Evolutionary conservation across 2,329 filamentous ascomycete genomes (phyloP), one percentile per base, ranked within the genome.

Genomic region (Colletotrichum siamense): DNA sequence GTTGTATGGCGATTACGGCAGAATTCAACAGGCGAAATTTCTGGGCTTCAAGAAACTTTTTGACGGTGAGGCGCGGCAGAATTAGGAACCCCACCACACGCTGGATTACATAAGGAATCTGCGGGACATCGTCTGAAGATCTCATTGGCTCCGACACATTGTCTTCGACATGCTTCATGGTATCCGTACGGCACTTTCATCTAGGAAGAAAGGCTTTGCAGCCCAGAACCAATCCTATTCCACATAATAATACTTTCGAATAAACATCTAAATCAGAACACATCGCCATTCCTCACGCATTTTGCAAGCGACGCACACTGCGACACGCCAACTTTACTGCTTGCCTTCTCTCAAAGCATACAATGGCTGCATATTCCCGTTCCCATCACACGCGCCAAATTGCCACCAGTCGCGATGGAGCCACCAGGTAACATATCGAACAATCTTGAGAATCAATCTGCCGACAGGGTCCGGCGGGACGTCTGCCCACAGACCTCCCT

Each of bases 401-500:
- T 81, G 81, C 71, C 79, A 78, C 65, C 74, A 77, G 71, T 78
- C 77, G 15, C 71, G 13, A 57, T 82, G 62, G 4, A 81, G 32
- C 76, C 77, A 79, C 70, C 77, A 82, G 32, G 77, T 12, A 26
- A 80, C 10, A 49, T 77, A 32, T 59, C 70, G 70, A 30, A 75
- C 26, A 8, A 82, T 16, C 16, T 80, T 69, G 64, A 76, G 73
- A 65, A 81, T 63, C 6, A 76, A 24, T 16, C 18, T 57, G 26
- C 28, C 67, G 2, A 30, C 73, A 1, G 81, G 81, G 3, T 78
- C 71, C 8, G 74, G 74, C n/a, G 69, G 70, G 52, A 65, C 68
- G 8, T 65, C n/a, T 15, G 28, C 26, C 93, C 79, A 82, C 32
- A 77, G 69, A 64, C 76, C 79, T 49, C 75, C 76, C 74, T 82